Evolutionary conservation across 257 asterid genomes (phyloP).

Genomic region (Jacaranda mimosifolia): DNA sequence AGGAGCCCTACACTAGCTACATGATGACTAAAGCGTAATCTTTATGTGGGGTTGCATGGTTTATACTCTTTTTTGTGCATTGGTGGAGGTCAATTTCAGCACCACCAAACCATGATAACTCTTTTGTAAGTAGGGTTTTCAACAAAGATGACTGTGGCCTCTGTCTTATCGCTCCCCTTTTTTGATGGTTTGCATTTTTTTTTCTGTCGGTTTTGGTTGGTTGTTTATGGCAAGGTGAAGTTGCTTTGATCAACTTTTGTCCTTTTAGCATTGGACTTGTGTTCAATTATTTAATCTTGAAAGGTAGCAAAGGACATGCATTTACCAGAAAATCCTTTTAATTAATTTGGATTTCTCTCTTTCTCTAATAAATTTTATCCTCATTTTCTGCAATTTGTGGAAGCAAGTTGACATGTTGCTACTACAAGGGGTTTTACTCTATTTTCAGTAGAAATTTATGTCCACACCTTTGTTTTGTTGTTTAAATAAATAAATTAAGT

Average conservation of each 20-base stretch:
- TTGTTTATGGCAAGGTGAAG: constrained; percentile 39
- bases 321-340: constrained; percentile 14
- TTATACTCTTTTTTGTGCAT: constrained; percentile 2
- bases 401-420: not conserved
- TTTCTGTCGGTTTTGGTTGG: constrained; percentile 33
- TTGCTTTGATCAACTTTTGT: constrained; percentile 47
- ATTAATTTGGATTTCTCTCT: not conserved
- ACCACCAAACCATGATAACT: constrained; percentile 31
- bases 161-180: constrained; percentile 25
- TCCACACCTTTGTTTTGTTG: no score
- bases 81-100: constrained; percentile 46
- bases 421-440: not conserved
- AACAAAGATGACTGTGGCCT: constrained; percentile 35
- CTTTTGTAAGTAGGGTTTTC: constrained; percentile 44
- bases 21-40: constrained; percentile 14
- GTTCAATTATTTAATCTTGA: constrained; percentile 14
- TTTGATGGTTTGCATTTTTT: constrained; percentile 1
- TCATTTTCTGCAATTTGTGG: constrained; percentile 9
- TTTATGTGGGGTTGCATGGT: constrained; percentile 33
- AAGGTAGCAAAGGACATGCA: constrained; percentile 23
- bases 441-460: not conserved
- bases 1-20: constrained; percentile 15
- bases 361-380: constrained; percentile 6
- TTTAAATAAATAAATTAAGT: no score
- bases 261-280: constrained; percentile 27